phyloP scores from a whole-genome alignment of 139 green algal genomes.

The Tetradesmus lagerheimii region DNA sequence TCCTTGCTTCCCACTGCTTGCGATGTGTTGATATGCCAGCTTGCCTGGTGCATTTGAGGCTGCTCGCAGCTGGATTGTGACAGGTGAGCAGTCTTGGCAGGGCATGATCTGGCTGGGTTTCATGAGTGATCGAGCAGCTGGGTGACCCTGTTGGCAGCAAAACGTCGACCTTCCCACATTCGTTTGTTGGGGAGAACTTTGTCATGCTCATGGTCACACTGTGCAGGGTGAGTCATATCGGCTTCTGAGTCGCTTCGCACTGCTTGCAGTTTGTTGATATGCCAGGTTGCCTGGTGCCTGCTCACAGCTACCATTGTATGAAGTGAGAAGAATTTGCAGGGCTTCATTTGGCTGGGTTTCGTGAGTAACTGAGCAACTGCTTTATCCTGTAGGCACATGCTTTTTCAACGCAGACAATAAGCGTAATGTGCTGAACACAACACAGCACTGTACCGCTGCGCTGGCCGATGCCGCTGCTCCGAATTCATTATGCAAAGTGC shows the following conservation, averaged over 20 bases:
- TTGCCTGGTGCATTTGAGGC: too few relatives aligned
- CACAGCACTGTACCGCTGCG: not conserved
- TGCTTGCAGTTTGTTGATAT: not conserved
- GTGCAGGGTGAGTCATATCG: not conserved
- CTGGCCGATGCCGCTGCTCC: not conserved
- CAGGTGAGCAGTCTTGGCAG: too few relatives aligned
- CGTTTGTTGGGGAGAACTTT: constrained; percentile 15
- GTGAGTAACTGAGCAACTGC: too few relatives aligned
- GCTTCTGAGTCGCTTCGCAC: not conserved
- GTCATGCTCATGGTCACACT: constrained; percentile 39
- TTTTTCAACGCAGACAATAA: too few relatives aligned
- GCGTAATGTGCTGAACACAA: not conserved
- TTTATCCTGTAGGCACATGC: too few relatives aligned
- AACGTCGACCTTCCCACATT: not conserved
- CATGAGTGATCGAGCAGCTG: constrained; percentile 55
- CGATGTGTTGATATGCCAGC: too few relatives aligned
- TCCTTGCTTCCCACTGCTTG: too few relatives aligned
- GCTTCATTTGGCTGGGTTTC: not conserved
- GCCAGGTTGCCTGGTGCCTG: not conserved
- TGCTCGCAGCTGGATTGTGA: too few relatives aligned
- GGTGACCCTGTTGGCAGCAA: constrained; percentile 9
- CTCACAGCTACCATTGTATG: not conserved
- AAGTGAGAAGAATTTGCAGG: too few relatives aligned
- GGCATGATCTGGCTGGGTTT: too few relatives aligned
- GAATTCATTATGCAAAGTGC: too few relatives aligned